A percentile compares a stretch with the other conserved stretches of the same genome.
These are phyloP conservation scores for Venturia aucupariae DNA, from an alignment of 2,329 filamentous ascomycete genomes.

Conservation along the genomic window DNA sequence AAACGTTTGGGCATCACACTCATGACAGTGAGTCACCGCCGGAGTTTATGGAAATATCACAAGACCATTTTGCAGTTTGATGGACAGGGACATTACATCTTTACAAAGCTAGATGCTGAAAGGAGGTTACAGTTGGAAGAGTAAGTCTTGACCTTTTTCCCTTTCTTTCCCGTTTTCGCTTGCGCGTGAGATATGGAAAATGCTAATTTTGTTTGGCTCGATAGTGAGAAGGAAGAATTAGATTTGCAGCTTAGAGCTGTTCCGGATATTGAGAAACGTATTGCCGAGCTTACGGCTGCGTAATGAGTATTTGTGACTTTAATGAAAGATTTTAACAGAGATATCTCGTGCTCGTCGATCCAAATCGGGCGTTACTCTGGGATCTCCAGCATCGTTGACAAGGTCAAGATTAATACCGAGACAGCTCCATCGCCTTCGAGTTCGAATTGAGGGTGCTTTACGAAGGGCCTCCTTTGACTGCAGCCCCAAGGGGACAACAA, in stretches of 20 bases:
- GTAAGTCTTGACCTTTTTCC: conserved; percentile 31
- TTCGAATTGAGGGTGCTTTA: too few relatives aligned
- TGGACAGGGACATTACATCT: conserved; percentile 84
- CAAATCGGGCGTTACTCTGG: neutral
- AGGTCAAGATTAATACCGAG: too few relatives aligned
- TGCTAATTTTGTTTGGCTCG: conserved; percentile 17
- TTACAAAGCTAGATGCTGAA: conserved; percentile 83
- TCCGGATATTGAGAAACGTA: conserved; percentile 76
- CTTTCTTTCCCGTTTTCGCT: conserved; percentile 16
- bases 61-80: conserved; percentile 92
- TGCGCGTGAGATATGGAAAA: conserved; percentile 12
- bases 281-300: conserved; percentile 59
- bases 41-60: conserved; percentile 95
- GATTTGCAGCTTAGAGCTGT: conserved; percentile 78
- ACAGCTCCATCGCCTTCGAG: too few relatives aligned
- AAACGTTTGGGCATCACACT: conserved; percentile 86
- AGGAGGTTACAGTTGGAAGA: conserved; percentile 79
- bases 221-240: conserved; percentile 80
- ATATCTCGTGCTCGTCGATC: neutral
- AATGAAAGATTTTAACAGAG: neutral
- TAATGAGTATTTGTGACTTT: neutral
- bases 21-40: conserved; percentile 89
- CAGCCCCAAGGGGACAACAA: neutral
- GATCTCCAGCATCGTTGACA: too few relatives aligned
- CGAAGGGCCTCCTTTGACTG: too few relatives aligned